Percentiles rank a stretch among this genome's conserved stretches.
phyloP scores from a whole-genome alignment of 441 rosid species.

The Metrosideros polymorpha region DNA sequence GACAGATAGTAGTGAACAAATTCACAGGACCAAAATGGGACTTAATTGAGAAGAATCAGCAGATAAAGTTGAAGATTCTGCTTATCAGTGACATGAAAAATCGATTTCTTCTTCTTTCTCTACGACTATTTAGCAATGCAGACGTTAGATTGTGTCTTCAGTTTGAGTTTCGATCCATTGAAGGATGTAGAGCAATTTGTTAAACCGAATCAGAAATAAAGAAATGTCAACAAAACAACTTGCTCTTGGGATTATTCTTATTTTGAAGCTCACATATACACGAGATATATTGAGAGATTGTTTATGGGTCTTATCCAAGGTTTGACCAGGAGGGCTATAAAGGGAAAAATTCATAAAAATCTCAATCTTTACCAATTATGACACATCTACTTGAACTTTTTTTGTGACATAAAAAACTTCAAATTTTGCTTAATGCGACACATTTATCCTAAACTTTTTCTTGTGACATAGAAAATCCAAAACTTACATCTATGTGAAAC shows the following conservation, averaged over 20 bases:
- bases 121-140: neutral
- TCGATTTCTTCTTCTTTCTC: neutral
- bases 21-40: neutral
- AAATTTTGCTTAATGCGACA: no score
- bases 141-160: neutral
- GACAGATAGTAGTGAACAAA: neutral
- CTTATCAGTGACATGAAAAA: neutral
- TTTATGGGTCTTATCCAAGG: neutral
- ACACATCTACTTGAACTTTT: no score
- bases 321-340: neutral
- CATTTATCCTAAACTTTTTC: no score
- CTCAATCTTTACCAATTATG: no score
- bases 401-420: no score
- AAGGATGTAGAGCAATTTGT: neutral
- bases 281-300: neutral
- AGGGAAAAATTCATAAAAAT: no score
- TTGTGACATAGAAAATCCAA: no score
- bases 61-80: neutral
- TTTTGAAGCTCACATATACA: neutral
- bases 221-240: neutral
- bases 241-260: neutral
- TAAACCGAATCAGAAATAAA: neutral
- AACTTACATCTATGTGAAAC: no score
- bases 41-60: neutral
- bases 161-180: neutral